These are phyloP conservation scores for Apiosordaria backusii DNA, from an alignment of 495 filamentous ascomycete genomes.

Conservation along the genomic window DNA sequence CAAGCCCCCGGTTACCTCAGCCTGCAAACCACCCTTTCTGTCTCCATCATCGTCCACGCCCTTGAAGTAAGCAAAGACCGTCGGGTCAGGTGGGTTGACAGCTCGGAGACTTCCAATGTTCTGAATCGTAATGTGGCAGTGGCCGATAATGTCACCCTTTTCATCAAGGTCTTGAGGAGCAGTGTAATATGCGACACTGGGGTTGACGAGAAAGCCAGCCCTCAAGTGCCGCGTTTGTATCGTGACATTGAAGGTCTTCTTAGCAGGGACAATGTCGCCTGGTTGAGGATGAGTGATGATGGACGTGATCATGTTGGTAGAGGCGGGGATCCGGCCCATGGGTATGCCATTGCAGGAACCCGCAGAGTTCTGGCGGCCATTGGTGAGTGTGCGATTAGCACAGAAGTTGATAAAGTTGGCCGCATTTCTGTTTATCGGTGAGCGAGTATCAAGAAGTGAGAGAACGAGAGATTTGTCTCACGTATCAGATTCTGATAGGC, in stretches of 20 bases:
- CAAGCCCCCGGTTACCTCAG: conserved; percentile 22
- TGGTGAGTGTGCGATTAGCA: conserved; percentile 48
- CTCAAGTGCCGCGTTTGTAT: conserved; percentile 54
- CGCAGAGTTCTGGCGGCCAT: conserved; percentile 44
- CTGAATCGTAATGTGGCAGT: conserved; percentile 59
- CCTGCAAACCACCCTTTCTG: conserved; percentile 21
- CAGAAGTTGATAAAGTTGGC: conserved; percentile 54
- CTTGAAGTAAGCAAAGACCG: conserved; percentile 25
- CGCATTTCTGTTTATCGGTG: conserved; percentile 16
- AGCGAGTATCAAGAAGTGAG: not conserved
- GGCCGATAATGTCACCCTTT: conserved; percentile 48
- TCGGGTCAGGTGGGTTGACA: conserved; percentile 36
- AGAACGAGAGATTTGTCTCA: not conserved
- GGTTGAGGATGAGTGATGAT: conserved; percentile 49
- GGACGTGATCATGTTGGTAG: conserved; percentile 55
- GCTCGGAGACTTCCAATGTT: conserved; percentile 39
- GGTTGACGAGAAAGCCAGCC: conserved; percentile 56
- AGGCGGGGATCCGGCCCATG: conserved; percentile 59
- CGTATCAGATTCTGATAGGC: conserved; percentile 11
- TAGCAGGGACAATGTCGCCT: conserved; percentile 37
- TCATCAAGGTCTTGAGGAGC: conserved; percentile 52
- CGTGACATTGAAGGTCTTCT: conserved; percentile 48
- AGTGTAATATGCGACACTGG: conserved; percentile 52
- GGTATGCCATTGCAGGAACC: conserved; percentile 56
- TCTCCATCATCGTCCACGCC: conserved; percentile 27